Conservation (phyloP, 768 basidiomycete species). For the Daedaleopsis sinensis region DNA sequence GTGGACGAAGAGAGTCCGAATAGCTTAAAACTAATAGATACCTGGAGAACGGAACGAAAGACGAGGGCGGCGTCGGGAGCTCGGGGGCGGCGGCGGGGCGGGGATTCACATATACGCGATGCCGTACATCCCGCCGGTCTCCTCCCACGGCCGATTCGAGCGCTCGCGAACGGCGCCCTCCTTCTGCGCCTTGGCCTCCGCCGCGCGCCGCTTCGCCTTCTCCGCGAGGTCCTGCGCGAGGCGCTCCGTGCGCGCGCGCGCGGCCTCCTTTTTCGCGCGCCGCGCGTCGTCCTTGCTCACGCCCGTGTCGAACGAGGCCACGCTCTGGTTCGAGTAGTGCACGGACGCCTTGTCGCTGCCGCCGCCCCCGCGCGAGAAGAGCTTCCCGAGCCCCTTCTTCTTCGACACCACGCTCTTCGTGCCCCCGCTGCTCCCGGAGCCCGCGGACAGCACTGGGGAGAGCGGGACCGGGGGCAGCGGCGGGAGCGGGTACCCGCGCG, state of each 20-base stretch:
- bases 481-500: too few relatives aligned
- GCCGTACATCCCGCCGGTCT: conserved; percentile 18
- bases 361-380: conserved; percentile 2
- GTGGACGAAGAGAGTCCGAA: not conserved
- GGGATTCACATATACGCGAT: conserved; percentile 20
- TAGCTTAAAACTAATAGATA: not conserved
- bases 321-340: conserved; percentile 14
- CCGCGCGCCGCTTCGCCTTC: conserved; percentile 34
- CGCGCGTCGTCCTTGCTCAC: conserved; percentile 41
- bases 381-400: conserved; percentile 2
- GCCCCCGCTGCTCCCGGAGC: not conserved
- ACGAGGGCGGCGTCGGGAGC: not conserved
- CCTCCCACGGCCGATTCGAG: conserved; percentile 17
- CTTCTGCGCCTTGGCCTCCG: conserved; percentile 22
- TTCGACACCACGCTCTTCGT: not conserved
- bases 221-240: conserved; percentile 50
- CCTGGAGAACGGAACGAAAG: not conserved
- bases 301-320: conserved; percentile 17
- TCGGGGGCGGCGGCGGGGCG: too few relatives aligned
- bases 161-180: conserved; percentile 9
- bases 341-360: conserved; percentile 4
- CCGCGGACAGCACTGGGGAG: conserved; percentile 12
- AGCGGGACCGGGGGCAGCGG: conserved; percentile 4
- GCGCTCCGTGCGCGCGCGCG: conserved; percentile 42
- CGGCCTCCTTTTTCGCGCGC: conserved; percentile 44